A percentile compares a stretch with the other conserved stretches of the same genome.
These are phyloP conservation scores for Amaranthus tricolor DNA, from an alignment of 179 eudicot species.

Conservation along the genomic window DNA sequence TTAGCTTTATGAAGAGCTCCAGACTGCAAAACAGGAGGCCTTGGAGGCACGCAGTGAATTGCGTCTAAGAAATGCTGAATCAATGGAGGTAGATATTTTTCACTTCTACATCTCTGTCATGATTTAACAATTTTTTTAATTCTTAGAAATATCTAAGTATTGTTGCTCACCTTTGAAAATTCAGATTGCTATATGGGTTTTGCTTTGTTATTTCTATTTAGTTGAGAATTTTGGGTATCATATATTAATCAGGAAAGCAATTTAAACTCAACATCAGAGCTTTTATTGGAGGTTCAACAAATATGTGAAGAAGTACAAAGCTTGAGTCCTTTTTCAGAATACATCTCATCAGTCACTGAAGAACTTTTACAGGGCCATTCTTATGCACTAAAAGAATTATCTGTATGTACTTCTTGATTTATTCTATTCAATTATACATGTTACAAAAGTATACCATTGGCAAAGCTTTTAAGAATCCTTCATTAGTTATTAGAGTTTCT, in stretches of 20 bases:
- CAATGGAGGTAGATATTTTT: constrained; percentile 34
- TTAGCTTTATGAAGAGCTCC: constrained; percentile 62
- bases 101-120: constrained; percentile 12
- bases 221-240: neutral
- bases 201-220: neutral
- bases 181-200: neutral
- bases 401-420: constrained; percentile 47
- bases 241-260: constrained; percentile 44
- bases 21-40: constrained; percentile 61
- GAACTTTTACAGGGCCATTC: constrained; percentile 50
- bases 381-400: constrained; percentile 33
- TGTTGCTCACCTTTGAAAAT: neutral
- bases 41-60: constrained; percentile 48
- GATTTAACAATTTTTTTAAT: constrained; percentile 8
- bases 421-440: neutral
- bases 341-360: constrained; percentile 47
- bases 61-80: constrained; percentile 27
- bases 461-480: neutral
- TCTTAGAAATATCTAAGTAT: neutral
- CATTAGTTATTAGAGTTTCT: neutral
- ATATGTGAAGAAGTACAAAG: constrained; percentile 53
- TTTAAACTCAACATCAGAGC: constrained; percentile 42
- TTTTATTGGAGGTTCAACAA: constrained; percentile 56
- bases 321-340: constrained; percentile 41
- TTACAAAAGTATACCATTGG: neutral